A percentile compares a stretch with the other conserved stretches of the same genome.
These are phyloP conservation scores for Plectosphaerella sp. DNA, from an alignment of 2,329 filamentous ascomycete species.

Conservation along the genomic window DNA sequence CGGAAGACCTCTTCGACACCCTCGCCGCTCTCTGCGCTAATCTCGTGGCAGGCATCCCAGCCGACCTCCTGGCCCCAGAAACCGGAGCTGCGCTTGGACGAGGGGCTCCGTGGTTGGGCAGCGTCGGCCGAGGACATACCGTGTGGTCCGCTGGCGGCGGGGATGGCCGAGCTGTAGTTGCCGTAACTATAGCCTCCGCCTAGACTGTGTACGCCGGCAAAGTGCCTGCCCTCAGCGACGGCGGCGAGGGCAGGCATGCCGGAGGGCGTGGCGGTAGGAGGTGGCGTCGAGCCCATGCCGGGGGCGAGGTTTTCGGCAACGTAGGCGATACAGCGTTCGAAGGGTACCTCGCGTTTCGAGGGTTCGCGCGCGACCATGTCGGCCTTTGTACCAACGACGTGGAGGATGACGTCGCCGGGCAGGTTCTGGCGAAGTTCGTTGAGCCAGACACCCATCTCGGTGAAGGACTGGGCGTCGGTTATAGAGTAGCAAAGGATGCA, in stretches of 20 bases:
- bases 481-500: conserved; percentile 95
- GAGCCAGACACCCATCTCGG: conserved; percentile 90
- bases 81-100: conserved; percentile 63
- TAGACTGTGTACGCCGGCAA: neutral
- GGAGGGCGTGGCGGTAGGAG: conserved; percentile 51
- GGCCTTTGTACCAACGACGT: conserved; percentile 92
- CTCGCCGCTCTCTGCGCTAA: conserved; percentile 89
- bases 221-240: conserved; percentile 7
- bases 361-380: conserved; percentile 88
- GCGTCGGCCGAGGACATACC: conserved; percentile 9
- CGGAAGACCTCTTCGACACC: conserved; percentile 96
- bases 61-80: conserved; percentile 92
- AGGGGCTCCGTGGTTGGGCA: conserved; percentile 54
- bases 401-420: conserved; percentile 73
- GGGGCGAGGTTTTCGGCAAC: conserved; percentile 88
- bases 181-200: neutral
- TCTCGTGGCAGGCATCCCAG: conserved; percentile 97
- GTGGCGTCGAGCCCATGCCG: conserved; percentile 60
- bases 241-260: conserved; percentile 22
- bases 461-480: conserved; percentile 78
- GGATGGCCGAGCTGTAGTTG: neutral
- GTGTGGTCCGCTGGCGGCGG: neutral
- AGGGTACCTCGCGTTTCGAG: conserved; percentile 74
- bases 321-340: conserved; percentile 93
- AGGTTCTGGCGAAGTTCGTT: conserved; percentile 78